Conservation (phyloP, 805 yeast genomes). For the Tetrapisispora fleetii region DNA sequence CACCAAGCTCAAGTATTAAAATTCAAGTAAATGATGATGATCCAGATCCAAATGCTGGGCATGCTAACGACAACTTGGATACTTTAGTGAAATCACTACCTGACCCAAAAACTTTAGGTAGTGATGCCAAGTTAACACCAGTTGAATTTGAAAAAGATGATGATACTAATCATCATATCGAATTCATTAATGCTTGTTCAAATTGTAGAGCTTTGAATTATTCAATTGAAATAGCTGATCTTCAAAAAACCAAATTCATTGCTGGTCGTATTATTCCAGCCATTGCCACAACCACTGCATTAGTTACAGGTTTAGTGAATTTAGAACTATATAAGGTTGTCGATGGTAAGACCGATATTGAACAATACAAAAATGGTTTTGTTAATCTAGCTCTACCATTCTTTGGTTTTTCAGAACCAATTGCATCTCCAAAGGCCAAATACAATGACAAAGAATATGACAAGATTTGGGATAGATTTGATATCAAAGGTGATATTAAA, state of each 20-base stretch:
- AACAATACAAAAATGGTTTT: conserved; percentile 86
- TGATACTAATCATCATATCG: conserved; percentile 92
- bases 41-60: conserved; percentile 68
- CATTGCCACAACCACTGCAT: conserved; percentile 97
- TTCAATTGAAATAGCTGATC: conserved; percentile 79
- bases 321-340: conserved; percentile 86
- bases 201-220: conserved; percentile 92
- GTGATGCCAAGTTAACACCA: conserved; percentile 74
- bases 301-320: conserved; percentile 91
- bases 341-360: conserved; percentile 63
- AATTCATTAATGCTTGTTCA: conserved; percentile 91
- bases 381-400: conserved; percentile 89
- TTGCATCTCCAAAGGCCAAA: conserved; percentile 71
- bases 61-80: conserved; percentile 53
- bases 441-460: conserved; percentile 76
- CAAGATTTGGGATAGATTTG: conserved; percentile 92
- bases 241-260: conserved; percentile 84
- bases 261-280: conserved; percentile 99
- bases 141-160: conserved; percentile 97
- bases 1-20: conserved; percentile 63
- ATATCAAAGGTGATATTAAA: conserved; percentile 65
- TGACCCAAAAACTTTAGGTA: conserved; percentile 71
- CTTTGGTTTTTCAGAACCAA: conserved; percentile 94
- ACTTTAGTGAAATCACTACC: conserved; percentile 73
- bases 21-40: conserved; percentile 84